A percentile compares a stretch with the other conserved stretches of the same genome.
phyloP scores from a whole-genome alignment of 176 grass and related monocot species.

The Dendrocalamus sinicus region DNA sequence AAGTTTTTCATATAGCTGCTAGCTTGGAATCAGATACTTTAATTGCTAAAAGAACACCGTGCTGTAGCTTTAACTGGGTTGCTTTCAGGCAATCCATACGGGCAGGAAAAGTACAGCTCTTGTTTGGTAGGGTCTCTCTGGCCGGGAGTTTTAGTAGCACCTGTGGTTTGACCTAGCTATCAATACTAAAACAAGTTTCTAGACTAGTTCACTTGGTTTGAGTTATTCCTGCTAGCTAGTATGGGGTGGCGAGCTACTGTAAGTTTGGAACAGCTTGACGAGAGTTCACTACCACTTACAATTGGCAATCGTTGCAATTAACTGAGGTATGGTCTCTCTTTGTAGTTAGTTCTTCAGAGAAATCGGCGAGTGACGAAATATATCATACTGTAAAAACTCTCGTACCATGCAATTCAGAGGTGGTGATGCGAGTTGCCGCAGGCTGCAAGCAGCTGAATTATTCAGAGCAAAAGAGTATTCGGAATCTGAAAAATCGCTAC shows the following conservation, averaged over 20 bases:
- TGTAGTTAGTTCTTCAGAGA: neutral
- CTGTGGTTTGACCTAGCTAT: conserved; percentile 46
- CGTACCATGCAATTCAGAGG: conserved; percentile 1
- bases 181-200: conserved; percentile 31
- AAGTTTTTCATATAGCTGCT: conserved; percentile 28
- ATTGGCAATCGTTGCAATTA: conserved; percentile 6
- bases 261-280: neutral
- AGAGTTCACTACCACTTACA: conserved; percentile 22
- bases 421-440: neutral
- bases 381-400: neutral
- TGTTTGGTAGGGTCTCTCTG: conserved; percentile 37
- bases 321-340: neutral
- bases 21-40: conserved; percentile 26
- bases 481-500: neutral
- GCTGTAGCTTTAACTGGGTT: conserved; percentile 7
- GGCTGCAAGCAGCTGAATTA: neutral
- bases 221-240: neutral
- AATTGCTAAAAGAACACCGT: conserved; percentile 3
- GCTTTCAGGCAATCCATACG: conserved; percentile 42
- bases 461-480: neutral
- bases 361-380: neutral
- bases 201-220: conserved; percentile 47
- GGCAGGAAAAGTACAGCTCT: conserved; percentile 40
- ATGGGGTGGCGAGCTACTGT: neutral
- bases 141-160: conserved; percentile 20